Base-by-base conservation (phyloP, 345 rosid genomes). In the Gossypium arboreum region DNA sequence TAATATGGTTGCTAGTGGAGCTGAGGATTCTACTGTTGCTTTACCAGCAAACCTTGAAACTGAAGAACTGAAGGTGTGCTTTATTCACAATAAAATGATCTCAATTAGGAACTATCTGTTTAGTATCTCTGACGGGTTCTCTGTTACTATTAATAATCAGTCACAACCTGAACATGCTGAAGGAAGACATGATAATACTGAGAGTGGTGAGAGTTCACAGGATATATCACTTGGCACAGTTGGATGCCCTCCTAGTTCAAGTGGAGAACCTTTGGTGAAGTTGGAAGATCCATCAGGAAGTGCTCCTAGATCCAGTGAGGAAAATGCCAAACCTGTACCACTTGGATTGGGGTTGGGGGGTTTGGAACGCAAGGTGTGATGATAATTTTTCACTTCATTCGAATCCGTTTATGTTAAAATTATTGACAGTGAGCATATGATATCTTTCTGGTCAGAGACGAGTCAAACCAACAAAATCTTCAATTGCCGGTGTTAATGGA, bases 271-370 rank as follows among this genome's bases (percentile, higher is more conserved):
- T 52, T 17, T 67, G 52, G 63, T 71, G 61, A 85, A 83, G 75
- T 73, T 69, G 51, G 89, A 86, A 82, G 86, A 63, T 68, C 71
- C 81, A 52, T 71, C 84, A 41, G 65, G 76, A 72, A 76, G 78
- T 76, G 76, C 75, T 78, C 50, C 76, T 12, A 85, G 83, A 77
- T 80, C 85, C 72, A 52, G 83, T 71, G 85, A 81, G 79, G 86
- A 84, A 50, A 78, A 68, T 76, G 71, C 81, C 50, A 79, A 84
- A 62, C 65, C 84, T 72, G 83, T 78, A 13, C 98, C 99, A 39
- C 90, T 91, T 81, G 99, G 99, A 71, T 85, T 95, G 83, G 98
- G 97, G 73, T 78, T 91, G 73, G 96, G 94, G 41, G 76, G 90
- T 79, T 83, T 95, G 84, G 97, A 90, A 51, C 89, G 88, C 61